phyloP scores from a whole-genome alignment of 2,329 filamentous ascomycete species.

The Ceratocystis eucalypticola region DNA sequence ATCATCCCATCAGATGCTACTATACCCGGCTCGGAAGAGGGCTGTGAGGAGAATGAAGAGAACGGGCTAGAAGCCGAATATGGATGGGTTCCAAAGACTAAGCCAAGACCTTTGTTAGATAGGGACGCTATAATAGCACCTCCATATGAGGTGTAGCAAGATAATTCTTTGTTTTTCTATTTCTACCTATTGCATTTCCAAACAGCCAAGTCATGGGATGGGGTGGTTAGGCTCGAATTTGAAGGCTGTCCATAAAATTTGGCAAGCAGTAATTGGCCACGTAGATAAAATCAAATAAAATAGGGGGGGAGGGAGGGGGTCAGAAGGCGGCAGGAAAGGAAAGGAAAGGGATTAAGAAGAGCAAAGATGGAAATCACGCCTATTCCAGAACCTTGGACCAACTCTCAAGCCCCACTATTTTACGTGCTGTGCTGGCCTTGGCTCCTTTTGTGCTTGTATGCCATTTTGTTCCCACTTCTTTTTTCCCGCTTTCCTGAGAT shows the following conservation, averaged over 20 bases:
- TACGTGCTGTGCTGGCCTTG: background rate
- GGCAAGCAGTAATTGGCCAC: background rate
- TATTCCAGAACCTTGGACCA: slow-evolving; percentile 1
- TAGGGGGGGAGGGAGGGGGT: background rate
- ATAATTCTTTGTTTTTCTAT: background rate
- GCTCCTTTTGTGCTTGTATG: background rate
- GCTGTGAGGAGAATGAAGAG: too few relatives aligned
- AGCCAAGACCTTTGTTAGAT: too few relatives aligned
- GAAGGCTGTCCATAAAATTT: background rate
- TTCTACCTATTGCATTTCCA: background rate
- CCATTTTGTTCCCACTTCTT: background rate
- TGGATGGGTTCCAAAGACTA: too few relatives aligned
- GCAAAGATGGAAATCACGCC: background rate
- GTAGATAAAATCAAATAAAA: background rate
- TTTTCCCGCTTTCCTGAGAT: background rate
- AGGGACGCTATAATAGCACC: too few relatives aligned
- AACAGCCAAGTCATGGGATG: background rate
- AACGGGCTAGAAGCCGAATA: too few relatives aligned
- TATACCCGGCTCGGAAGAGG: too few relatives aligned
- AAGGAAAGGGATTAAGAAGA: background rate
- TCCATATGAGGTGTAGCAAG: too few relatives aligned
- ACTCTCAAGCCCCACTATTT: background rate
- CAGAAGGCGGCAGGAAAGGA: background rate
- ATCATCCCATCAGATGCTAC: too few relatives aligned
- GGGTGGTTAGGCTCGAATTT: background rate